Conservation (phyloP, 2,329 filamentous ascomycete genomes). For the Paecilomyces variotii region DNA sequence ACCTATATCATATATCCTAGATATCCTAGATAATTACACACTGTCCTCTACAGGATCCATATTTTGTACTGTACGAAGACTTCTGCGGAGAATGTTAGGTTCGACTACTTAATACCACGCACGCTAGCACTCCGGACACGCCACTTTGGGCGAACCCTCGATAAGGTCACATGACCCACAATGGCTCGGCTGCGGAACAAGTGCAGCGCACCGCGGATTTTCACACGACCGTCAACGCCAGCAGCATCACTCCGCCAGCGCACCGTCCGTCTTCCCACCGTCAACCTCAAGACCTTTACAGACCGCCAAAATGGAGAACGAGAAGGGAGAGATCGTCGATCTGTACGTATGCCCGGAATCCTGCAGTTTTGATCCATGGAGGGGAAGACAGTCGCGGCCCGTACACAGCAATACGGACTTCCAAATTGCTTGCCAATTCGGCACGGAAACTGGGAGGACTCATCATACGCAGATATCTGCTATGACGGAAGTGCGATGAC, state of each 20-base stretch:
- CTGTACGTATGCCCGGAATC: conserved; percentile 57
- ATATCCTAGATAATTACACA: background rate
- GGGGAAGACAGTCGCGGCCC: background rate
- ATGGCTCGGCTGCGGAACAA: conserved; percentile 13
- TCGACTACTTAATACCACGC: conserved; percentile 1
- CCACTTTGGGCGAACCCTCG: conserved; percentile 21
- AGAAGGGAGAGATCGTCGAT: conserved; percentile 98
- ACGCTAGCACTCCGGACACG: conserved; percentile 7
- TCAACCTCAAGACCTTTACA: conserved; percentile 25
- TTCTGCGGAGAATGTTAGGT: background rate
- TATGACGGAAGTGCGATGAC: background rate
- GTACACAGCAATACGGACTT: background rate
- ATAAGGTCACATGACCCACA: conserved; percentile 37
- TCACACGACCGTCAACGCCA: conserved; percentile 14
- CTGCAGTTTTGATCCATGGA: conserved; percentile 4
- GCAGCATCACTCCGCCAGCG: conserved; percentile 13
- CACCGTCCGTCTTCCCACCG: conserved; percentile 20
- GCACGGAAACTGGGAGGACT: background rate
- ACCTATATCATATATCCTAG: too few species aligned
- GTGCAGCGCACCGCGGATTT: conserved; percentile 20
- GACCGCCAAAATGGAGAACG: conserved; percentile 90
- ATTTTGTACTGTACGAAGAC: too few species aligned
- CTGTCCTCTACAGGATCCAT: background rate
- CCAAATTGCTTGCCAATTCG: background rate
- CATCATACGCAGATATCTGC: background rate